phyloP scores from a whole-genome alignment of 805 yeast genomes.

The Kluyveromyces lactis region DNA sequence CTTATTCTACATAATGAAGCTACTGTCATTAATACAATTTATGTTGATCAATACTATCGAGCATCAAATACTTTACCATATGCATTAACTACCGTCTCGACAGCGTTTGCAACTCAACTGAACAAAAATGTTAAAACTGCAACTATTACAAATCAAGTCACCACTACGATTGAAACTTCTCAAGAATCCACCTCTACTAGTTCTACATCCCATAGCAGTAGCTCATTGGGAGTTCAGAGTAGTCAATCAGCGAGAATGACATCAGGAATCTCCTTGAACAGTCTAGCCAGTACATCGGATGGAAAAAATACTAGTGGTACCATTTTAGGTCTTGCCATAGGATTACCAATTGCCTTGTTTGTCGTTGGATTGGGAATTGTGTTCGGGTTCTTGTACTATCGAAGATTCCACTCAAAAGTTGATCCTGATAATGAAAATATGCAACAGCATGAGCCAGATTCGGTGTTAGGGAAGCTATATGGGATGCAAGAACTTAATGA shows the following conservation, averaged over 20 bases:
- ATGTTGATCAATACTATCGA: constrained; percentile 6
- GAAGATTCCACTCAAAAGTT: not conserved
- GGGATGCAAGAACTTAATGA: not conserved
- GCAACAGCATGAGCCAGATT: not conserved
- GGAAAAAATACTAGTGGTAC: constrained; percentile 4
- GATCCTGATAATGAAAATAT: not conserved
- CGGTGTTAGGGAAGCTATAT: not conserved
- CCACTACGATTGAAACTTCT: not conserved
- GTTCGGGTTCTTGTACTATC: constrained; percentile 13
- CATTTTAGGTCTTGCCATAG: constrained; percentile 22
- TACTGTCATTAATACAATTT: constrained; percentile 6
- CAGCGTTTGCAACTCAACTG: constrained; percentile 1
- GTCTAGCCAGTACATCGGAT: not conserved
- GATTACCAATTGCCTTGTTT: constrained; percentile 26
- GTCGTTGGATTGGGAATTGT: constrained; percentile 16
- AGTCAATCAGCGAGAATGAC: not conserved
- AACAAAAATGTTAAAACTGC: constrained; percentile 2
- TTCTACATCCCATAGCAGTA: not conserved
- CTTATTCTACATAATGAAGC: constrained; percentile 1
- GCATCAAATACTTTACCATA: constrained; percentile 6
- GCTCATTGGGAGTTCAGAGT: not conserved
- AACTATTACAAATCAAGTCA: not conserved
- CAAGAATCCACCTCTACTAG: not conserved
- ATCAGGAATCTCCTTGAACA: not conserved
- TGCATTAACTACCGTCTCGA: constrained; percentile 6